Conservation (phyloP, 1,139 yeast genomes). For the Torulaspora pretoriensis region DNA sequence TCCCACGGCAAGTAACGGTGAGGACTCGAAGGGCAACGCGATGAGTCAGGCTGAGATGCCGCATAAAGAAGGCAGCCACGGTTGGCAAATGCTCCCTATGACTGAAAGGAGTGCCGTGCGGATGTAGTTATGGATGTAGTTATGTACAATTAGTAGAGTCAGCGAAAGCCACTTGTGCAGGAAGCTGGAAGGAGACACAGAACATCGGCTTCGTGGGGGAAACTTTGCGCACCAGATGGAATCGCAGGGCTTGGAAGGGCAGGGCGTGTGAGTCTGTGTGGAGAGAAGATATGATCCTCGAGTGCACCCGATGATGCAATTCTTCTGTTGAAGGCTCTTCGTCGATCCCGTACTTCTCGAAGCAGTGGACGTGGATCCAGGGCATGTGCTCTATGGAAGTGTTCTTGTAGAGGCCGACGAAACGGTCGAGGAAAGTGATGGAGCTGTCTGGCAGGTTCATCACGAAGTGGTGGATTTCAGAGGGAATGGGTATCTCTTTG, state of each 20-base stretch:
- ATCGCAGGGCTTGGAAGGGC: slow-evolving; percentile 44
- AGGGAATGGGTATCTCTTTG: slow-evolving; percentile 50
- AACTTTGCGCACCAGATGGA: slow-evolving; percentile 86
- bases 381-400: slow-evolving; percentile 59
- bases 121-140: neutral
- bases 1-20: slow-evolving; percentile 2
- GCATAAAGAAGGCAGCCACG: neutral
- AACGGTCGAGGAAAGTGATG: slow-evolving; percentile 73
- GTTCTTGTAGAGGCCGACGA: slow-evolving; percentile 55
- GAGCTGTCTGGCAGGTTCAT: slow-evolving; percentile 98
- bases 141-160: slow-evolving; percentile 13
- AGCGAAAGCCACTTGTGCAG: slow-evolving; percentile 67
- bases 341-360: slow-evolving; percentile 73
- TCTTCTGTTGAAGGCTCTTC: slow-evolving; percentile 69
- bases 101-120: neutral
- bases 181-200: slow-evolving; percentile 76
- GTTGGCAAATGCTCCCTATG: neutral
- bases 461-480: slow-evolving; percentile 64
- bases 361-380: slow-evolving; percentile 80
- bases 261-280: slow-evolving; percentile 42
- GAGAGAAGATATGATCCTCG: slow-evolving; percentile 53
- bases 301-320: slow-evolving; percentile 58
- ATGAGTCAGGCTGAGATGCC: slow-evolving; percentile 5
- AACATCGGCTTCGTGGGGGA: slow-evolving; percentile 97
- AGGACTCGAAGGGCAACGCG: neutral